Conservation (phyloP, 192 early-diverging fungal genomes). For the Entrophospora sp. region DNA sequence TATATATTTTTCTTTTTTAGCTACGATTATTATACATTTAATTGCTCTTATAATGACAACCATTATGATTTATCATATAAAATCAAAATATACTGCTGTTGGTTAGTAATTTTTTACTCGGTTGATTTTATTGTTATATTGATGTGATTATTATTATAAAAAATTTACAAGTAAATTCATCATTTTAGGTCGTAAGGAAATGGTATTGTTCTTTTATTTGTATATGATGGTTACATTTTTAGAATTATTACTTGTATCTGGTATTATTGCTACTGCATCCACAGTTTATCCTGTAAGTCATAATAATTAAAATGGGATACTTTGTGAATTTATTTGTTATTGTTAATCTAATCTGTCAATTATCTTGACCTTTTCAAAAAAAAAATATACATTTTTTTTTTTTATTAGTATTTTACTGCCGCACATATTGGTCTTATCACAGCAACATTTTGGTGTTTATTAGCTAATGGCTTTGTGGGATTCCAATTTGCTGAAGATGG, state of each 20-base stretch:
- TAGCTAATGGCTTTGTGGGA: conserved; percentile 80
- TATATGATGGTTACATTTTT: too few species aligned
- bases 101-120: conserved; percentile 39
- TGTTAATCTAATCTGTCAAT: not conserved
- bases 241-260: conserved; percentile 66
- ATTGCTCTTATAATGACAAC: conserved; percentile 90
- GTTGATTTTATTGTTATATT: not conserved
- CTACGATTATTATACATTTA: conserved; percentile 87
- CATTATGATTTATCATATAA: conserved; percentile 99
- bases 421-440: conserved; percentile 62
- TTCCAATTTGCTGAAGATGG: conserved; percentile 88
- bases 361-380: too few species aligned
- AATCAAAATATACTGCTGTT: conserved; percentile 97
- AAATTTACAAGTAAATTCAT: not conserved
- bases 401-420: conserved; percentile 57
- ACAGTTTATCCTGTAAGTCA: conserved; percentile 51
- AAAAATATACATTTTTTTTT: too few species aligned
- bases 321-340: not conserved
- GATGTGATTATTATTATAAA: not conserved
- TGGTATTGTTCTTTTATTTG: conserved; percentile 89
- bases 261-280: conserved; percentile 65
- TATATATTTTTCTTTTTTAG: conserved; percentile 26
- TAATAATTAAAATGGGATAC: not conserved
- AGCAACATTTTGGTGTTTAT: conserved; percentile 69
- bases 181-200: conserved; percentile 79